phyloP scores from a whole-genome alignment of 2,329 filamentous ascomycete genomes.

The Domatiomyces globalis region DNA sequence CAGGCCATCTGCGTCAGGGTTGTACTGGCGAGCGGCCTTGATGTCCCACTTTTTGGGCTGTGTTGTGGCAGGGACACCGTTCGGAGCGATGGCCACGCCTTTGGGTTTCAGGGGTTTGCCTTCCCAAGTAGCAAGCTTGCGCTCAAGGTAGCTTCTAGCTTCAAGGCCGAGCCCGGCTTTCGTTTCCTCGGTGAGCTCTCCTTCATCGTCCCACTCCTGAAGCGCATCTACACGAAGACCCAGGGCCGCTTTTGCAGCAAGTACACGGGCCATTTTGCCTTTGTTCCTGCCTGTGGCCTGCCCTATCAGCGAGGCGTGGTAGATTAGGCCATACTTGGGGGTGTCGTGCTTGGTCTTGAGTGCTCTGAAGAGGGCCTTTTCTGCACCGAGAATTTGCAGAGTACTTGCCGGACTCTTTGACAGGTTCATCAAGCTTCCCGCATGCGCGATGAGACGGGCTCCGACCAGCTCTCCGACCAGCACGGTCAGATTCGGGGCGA shows the following conservation, averaged over 20 bases:
- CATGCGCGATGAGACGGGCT: conserved; percentile 85
- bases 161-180: conserved; percentile 64
- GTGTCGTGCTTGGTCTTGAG: conserved; percentile 99
- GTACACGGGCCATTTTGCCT: conserved; percentile 95
- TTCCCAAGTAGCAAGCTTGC: conserved; percentile 50
- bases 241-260: conserved; percentile 84
- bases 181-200: conserved; percentile 64
- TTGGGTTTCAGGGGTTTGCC: conserved; percentile 75
- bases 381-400: conserved; percentile 93
- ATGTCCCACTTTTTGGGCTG: conserved; percentile 67
- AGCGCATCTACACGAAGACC: conserved; percentile 87
- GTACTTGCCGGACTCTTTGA: conserved; percentile 92
- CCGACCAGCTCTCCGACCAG: conserved; percentile 89
- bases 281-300: conserved; percentile 98
- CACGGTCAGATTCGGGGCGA: conserved; percentile 87
- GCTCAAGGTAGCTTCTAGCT: conserved; percentile 35
- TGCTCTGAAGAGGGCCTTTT: conserved; percentile 96
- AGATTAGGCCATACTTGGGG: conserved; percentile 93
- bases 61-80: conserved; percentile 46
- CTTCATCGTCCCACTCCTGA: conserved; percentile 59
- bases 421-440: conserved; percentile 84
- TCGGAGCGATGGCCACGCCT: conserved; percentile 60
- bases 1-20: conserved; percentile 80
- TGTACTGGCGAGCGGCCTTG: conserved; percentile 89
- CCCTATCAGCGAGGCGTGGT: conserved; percentile 83